Base-by-base conservation (phyloP, 78 protist genomes). In the Dictyostelium capitatum region DNA sequence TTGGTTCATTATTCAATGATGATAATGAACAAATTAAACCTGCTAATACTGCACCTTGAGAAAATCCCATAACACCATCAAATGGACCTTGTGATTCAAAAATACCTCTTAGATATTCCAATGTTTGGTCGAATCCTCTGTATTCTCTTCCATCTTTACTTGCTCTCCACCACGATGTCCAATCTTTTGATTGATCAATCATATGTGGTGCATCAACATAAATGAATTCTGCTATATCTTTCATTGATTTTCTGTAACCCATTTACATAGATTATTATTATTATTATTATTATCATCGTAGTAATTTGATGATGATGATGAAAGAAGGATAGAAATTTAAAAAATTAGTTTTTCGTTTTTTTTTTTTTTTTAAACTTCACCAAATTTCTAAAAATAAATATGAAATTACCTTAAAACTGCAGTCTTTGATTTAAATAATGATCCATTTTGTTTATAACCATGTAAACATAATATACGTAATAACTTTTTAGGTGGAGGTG, bases 151-250 rank as follows among this genome's bases (percentile, higher is more conserved):
- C 93, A 65, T 87, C 93, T 23, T 80, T 80, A 14, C 80, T 51
- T 57, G 83, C 93, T 65, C 93, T 87, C 93, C 93, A 87, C 93
- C 93, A 87, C 9, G 93, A 77, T 25, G 83, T 8, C 3, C 84
- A 46, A n/a, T 79, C 93, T 77, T 87, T 87, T 9, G 83, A 17
- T 51, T 87, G 79, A 51, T 87, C 93, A 64, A 87, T 47, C 30
- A 64, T 77, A 77, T 87, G 93, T 28, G 93, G 93, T 15, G 93
- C 93, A 50, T 87, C 93, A 30, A 87, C 69, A 51, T 87, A 87
- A 59, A 87, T 79, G 59, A 87, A 87, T 4, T 87, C 93, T 54
- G 93, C 93, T 62, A 87, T 78, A 56, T 87, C 93, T 62, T 87
- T 80, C 19, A 87, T 57, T 17, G 93, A 87, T 77, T 87, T 87